Conservation (phyloP, 176 grass and related monocot genomes). For the Eleusine coracana region DNA sequence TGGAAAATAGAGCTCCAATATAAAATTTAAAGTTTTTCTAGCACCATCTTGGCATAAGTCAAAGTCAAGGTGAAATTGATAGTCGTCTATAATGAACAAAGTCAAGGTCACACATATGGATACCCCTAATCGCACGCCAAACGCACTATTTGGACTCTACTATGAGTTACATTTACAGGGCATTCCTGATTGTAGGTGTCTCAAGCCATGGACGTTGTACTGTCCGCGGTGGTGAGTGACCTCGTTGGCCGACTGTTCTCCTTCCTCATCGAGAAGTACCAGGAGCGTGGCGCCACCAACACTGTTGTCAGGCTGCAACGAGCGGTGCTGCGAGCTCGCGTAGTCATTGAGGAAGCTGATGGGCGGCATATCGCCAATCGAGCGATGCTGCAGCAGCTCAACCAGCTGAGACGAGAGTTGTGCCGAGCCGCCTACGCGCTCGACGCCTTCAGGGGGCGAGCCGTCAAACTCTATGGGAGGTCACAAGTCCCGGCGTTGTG, state of each 20-base stretch:
- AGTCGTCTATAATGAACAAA: too few relatives aligned
- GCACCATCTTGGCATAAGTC: too few relatives aligned
- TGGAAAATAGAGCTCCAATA: too few relatives aligned
- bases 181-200: too few relatives aligned
- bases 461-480: too few relatives aligned
- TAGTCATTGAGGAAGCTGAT: conserved; percentile 29
- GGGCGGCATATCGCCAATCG: conserved; percentile 12
- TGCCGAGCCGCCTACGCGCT: conserved; percentile 3
- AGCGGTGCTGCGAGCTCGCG: background rate
- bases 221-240: conserved; percentile 18
- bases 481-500: background rate
- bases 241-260: conserved; percentile 6
- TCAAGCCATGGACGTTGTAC: background rate
- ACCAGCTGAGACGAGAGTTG: background rate
- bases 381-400: conserved; percentile 27
- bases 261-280: conserved; percentile 12
- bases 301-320: background rate
- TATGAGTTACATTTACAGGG: too few relatives aligned
- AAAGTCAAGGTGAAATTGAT: too few relatives aligned
- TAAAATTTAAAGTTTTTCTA: too few relatives aligned
- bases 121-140: too few relatives aligned
- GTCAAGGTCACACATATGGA: too few relatives aligned
- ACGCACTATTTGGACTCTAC: too few relatives aligned
- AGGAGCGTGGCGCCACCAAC: background rate
- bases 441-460: background rate